Conservation (phyloP, 2,329 filamentous ascomycete genomes). For the Escovopsis sp. region DNA sequence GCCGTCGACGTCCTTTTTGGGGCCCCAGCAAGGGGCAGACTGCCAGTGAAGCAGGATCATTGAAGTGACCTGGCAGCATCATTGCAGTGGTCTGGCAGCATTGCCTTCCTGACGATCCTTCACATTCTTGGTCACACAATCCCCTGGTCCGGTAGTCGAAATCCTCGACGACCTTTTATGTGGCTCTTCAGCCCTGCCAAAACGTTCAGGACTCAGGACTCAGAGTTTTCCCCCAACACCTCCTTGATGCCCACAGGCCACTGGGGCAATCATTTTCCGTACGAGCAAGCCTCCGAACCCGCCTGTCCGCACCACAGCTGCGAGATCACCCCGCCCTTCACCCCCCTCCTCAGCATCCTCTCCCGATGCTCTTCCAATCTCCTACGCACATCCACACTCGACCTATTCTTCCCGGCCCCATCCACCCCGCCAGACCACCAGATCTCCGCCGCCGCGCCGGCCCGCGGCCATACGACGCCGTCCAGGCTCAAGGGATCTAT, state of each 20-base stretch:
- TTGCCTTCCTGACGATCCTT: no score
- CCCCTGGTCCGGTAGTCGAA: no score
- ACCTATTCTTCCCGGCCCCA: conserved; percentile 49
- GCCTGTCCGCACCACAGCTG: conserved; percentile 6
- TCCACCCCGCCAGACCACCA: conserved; percentile 65
- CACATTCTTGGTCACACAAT: no score
- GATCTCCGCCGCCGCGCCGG: conserved; percentile 59
- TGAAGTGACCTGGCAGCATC: no score
- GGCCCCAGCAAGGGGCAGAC: conserved; percentile 5
- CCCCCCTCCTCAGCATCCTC: conserved; percentile 52
- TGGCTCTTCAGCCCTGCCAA: no score
- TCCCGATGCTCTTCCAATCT: conserved; percentile 63
- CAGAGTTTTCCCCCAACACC: no score
- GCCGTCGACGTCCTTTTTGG: conserved; percentile 11
- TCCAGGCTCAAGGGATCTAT: conserved; percentile 60
- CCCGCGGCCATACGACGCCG: conserved; percentile 62
- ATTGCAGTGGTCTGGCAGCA: no score
- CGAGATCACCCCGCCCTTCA: conserved; percentile 42
- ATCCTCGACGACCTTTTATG: no score
- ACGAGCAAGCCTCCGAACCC: conserved; percentile 2
- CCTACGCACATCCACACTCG: conserved; percentile 52
- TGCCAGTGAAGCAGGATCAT: conserved; percentile 8
- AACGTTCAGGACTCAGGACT: no score
- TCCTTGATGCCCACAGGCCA: no score
- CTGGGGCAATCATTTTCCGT: neutral